Base-by-base conservation (phyloP, 768 basidiomycete species). In the Hericium erinaceus region DNA sequence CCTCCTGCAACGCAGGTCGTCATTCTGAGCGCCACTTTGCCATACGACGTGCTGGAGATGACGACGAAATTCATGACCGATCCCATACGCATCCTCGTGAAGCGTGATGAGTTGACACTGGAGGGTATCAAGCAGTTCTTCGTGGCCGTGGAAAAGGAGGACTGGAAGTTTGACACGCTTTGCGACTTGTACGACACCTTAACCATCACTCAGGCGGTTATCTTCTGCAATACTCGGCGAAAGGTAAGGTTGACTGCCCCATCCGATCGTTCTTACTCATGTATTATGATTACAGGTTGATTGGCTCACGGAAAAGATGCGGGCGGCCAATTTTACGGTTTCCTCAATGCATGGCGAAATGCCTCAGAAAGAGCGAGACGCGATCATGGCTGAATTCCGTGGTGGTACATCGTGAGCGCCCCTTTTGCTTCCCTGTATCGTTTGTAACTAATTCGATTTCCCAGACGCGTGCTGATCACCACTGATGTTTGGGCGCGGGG, bases 61-160 rank as follows among this genome's bases (percentile, higher is more conserved):
- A 98, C 95, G 18, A 97, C 92, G 39, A 98, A 98, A 75, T 98
- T 98, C 78, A 98, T 98, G 95, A 92, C 91, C 55, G 94, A 98
- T 72, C 95, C 95, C 38, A 93, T 98, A 69, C 89, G 93, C 49
- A 97, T 99, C 65, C 86, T 98, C 65, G 95, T 98, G 72, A 97
- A 98, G 79, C 92, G 94, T 87, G 95, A 98, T 68, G 95, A 99
- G 74, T 81, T 98, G 80, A 97, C 95, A 54, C 79, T 98, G 57
- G 95, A 99, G 67, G 89, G 89, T 9, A 94, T 95, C 75, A 94
- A 94, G 66, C 92, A 95, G 70, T 95, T 95, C 75, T 94, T 94
- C 78, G 92, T 99, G 53, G 95, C 95, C 49, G 95, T 99, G 57
- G 95, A 98, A 75, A 97, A 98, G 75, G 95, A 99, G 73, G 95